Evolutionary conservation across 2,329 filamentous ascomycete genomes (phyloP).

Genomic region (Nemania diffusa): DNA sequence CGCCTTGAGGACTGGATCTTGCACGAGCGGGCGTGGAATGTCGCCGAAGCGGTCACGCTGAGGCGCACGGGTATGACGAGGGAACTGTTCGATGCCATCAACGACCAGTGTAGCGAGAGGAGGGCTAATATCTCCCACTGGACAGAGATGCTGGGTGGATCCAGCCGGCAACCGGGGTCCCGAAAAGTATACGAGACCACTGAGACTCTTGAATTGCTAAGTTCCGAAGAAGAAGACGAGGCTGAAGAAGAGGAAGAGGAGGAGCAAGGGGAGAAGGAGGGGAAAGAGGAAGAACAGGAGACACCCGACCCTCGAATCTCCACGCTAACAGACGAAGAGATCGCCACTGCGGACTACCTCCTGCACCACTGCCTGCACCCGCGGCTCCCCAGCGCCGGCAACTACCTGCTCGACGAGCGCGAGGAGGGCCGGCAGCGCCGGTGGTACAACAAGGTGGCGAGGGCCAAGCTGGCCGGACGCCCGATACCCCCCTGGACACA

Average conservation of each 20-base stretch:
- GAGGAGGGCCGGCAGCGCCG: neutral
- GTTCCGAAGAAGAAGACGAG: neutral
- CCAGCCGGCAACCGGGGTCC: neutral
- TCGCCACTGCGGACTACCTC: neutral
- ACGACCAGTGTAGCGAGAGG: neutral
- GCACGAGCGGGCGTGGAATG: constrained; percentile 29
- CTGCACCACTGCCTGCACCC: neutral
- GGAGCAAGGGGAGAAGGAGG: neutral
- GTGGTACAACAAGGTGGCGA: neutral
- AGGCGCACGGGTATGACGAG: neutral
- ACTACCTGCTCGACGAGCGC: constrained; percentile 15
- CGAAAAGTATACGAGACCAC: neutral
- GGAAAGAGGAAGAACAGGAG: neutral
- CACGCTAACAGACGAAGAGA: constrained; percentile 1
- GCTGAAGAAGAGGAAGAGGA: neutral
- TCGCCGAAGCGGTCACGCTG: constrained; percentile 3
- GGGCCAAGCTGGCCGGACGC: neutral
- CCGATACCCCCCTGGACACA: constrained; percentile 2
- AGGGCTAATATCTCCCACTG: constrained; percentile 10
- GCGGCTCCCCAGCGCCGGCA: neutral
- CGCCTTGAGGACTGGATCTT: constrained; percentile 26
- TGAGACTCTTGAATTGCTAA: neutral
- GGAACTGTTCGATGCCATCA: neutral
- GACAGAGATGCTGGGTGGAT: neutral
- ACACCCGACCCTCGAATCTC: neutral